Evolutionary conservation across 2,329 filamentous ascomycete species (phyloP), one percentile per base, ranked within the genome.

Genomic region (Nannizzia gypsea): DNA sequence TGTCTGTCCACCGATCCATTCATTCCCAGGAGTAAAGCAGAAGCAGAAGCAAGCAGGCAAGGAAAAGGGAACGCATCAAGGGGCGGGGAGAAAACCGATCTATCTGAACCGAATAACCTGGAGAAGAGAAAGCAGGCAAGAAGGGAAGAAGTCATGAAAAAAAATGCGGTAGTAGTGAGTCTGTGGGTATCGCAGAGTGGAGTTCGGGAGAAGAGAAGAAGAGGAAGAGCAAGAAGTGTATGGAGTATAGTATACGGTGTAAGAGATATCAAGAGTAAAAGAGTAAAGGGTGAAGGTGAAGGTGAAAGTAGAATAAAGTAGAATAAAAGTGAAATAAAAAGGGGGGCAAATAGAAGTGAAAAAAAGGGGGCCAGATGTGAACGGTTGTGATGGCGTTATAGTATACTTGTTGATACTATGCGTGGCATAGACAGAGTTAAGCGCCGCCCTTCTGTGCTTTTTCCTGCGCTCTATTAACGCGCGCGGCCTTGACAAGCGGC

Each of bases 381-480:
- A 11, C 5, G 31, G 26, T 36, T 11, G 22, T 13, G 26, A 28
- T 36, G 17, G 26, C 15, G 8, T n/a, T 17, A 34, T 40, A 56
- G 6, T n/a, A 56, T 56, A 15, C 15, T 28, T 5, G 11, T 5
- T 31, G 24, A 20, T 55, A 36, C 11, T 36, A 55, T 46, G 58
- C 9, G 5, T n/a, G 6, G 20, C 44, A 17, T 17, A 48, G 3
- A 17, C 28, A 8, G 64, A 61, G 62, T 22, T 66, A 74, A 60
- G 66, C 63, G 34, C 72, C 70, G 46, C 73, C 84, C 72, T 89
- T 89, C 64, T 84, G 82, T 62, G 85, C 84, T 75, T 89, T 89
- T 75, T 97, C 92, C 69, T 92, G 87, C 26, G 88, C 88, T 72
- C 91, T 83, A 64, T 90, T 90, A 71, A 89, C 84, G 65, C 91